Base-by-base conservation (phyloP, 345 rosid genomes). In the Raphanus raphanistrum region DNA sequence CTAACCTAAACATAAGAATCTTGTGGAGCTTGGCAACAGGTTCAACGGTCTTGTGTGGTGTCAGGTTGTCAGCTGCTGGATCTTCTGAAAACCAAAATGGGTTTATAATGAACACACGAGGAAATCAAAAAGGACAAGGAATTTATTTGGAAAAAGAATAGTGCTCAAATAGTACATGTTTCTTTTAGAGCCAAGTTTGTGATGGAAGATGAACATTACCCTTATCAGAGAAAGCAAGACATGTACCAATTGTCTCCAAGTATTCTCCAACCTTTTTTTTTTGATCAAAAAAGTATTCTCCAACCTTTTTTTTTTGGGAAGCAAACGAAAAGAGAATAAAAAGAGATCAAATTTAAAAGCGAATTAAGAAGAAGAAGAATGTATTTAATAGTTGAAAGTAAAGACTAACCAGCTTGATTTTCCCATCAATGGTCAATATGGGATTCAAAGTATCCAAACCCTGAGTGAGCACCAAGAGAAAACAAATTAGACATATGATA, bases 361-460 rank as follows among this genome's bases (percentile, higher is more conserved):
- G 9, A 33, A 2, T n/a, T 6, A 80, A 5, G 25, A 25, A 54
- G 27, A 25, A 25, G 15, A 2, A 1, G 1, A 29, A 4, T 28
- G 31, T 28, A 28, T 28, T 28, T 21, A 21, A 21, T 6, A 12
- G 29, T 38, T 13, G 6, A 33, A 35, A 4, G n/a, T 27, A 3
- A 35, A 43, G 26, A 68, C 61, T 15, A 76, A 87, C 93, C 81
- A 87, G 80, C 80, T 87, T 89, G 77, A 81, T 54, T 71, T 84
- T 89, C 33, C 80, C 80, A 66, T 83, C 90, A 15, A 87, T 89
- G 28, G 84, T 76, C 79, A 89, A 68, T 10, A 82, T 8, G 2
- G 90, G 94, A 70, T 85, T 82, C 81, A 83, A 62, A 6, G 94
- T 88, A 79, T 88, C 89, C 71, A 88, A 84, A 63, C 90, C 90